Evolutionary conservation across 495 filamentous ascomycete species (phyloP), one percentile per base, ranked within the genome.

Genomic region (Platismatia glauca): DNA sequence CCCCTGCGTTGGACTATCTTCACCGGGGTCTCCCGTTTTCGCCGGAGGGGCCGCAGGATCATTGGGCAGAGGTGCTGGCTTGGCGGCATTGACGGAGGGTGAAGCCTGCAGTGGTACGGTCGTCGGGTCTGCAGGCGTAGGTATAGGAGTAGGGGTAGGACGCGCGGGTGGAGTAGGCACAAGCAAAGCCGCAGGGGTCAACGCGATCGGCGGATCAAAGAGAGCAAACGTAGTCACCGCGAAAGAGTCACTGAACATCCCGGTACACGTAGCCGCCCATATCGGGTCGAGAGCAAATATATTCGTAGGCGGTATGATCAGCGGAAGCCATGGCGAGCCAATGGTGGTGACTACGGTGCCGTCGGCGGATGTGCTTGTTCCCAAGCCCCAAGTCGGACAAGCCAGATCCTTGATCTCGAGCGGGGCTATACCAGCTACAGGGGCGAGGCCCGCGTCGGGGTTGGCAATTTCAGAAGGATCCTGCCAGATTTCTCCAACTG

Each of bases 261-360:
- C 59, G 6, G 48, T 57, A 44, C 48, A 55, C 2, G 15, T 0
- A 0, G 29, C 24, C 6, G 37, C 34, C 62, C 62, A 64, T 18
- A 0, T 37, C 20, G 62, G 46, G 48, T 64, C 58, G 16, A 64
- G 43, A 46, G 41, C 27, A n/a, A 61, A 35, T 13, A 55, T 39
- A 53, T 64, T 18, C 38, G 29, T 37, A 16, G 58, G 44, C 35
- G 58, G 58, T 39, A 0, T 9, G 7, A 64, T 55, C 7, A 64
- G 22, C 20, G 62, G 62, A 27, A 61, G 57, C 24, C 43, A 64
- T 16, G 62, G 62, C 3, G 62, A 58, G 27, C 62, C 62, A 31
- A 60, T 41, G 4, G 62, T 64, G 13, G n/a, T 35, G 0, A 0
- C 1, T 33, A 22, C 37, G 0, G 38, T 34, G 3, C 55, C 52